A percentile compares a stretch with the other conserved stretches of the same genome.
Evolutionary conservation across 73 alveolate species (phyloP).

Genomic region (Symbiodinium natans): DNA sequence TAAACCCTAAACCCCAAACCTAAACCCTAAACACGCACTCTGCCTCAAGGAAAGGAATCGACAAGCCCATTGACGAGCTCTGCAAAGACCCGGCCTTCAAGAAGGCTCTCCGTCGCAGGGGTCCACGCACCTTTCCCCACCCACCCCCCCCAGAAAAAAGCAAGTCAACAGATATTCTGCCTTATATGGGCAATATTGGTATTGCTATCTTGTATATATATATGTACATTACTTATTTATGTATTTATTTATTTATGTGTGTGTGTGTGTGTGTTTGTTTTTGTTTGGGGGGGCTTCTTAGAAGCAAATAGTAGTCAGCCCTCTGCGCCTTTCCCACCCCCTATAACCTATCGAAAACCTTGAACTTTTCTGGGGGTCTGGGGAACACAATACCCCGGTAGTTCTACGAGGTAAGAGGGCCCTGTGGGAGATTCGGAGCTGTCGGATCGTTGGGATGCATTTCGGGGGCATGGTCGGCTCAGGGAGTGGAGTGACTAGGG

Average conservation of each 20-base stretch:
- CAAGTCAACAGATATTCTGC: neutral
- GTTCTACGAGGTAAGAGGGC: no score
- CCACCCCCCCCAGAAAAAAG: no score
- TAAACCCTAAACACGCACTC: neutral
- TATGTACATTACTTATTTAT: neutral
- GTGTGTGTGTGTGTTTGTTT: no score
- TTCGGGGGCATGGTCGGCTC: no score
- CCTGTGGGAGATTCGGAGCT: no score
- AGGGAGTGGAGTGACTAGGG: no score
- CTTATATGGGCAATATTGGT: neutral
- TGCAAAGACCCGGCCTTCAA: slow-evolving; percentile 57
- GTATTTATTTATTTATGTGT: no score
- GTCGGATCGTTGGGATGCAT: no score
- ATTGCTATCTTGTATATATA: neutral
- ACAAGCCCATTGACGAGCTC: slow-evolving; percentile 38
- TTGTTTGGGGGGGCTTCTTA: no score
- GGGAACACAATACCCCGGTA: no score
- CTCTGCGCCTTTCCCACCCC: neutral
- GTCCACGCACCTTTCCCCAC: neutral
- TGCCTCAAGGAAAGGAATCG: neutral
- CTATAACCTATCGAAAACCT: neutral
- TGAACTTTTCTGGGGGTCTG: no score
- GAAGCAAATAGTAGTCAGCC: slow-evolving; percentile 17
- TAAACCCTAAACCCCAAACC: no score
- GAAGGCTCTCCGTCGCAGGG: neutral